Evolutionary conservation across 805 yeast genomes (phyloP), one percentile per base, ranked within the genome.

Genomic region (Brettanomyces sp.): DNA sequence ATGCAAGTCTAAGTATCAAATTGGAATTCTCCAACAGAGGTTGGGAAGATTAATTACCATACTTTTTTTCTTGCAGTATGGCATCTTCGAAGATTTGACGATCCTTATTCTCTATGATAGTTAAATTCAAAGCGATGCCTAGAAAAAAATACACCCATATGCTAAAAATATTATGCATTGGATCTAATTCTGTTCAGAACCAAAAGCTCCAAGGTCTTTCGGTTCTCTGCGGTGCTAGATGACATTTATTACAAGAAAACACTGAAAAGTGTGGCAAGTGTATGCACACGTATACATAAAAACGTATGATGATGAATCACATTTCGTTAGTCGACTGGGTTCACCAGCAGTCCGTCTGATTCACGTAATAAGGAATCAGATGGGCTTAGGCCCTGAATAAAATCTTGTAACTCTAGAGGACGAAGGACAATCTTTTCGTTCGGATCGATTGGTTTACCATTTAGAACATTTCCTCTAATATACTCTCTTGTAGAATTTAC

Each of bases 401-500:
- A 87, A 57, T 87, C 95, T 0, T 68, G 56, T 5, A 86, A 74
- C 36, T 66, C 65, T 45, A 87, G 68, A 5, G 93, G 85, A 48
- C 93, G 71, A 50, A 86, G 73, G 25, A 64, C 62, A 24, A 73
- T 60, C 32, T 67, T 56, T 9, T 63, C 64, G 11, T 66, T 47
- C 2, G 52, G 63, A 21, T 65, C 66, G 18, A 64, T 56, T 30
- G 57, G 48, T 34, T 64, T 64, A 12, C 70, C 65, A 52, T 72
- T 68, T 52, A 63, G 63, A 59, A 73, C 73, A 59, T 85, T 84
- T 45, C 66, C 64, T 39, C 65, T 53, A 47, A 91, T 86, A 60
- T 77, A 87, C 63, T 93, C 97, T 54, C 95, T 74, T 58, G 91
- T 89, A 0, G 96, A 85, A 53, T 74, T 75, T 70, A 90, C 76